These are phyloP conservation scores for Lactarius trivialis DNA, from an alignment of 768 basidiomycete genomes.

Conservation along the genomic window DNA sequence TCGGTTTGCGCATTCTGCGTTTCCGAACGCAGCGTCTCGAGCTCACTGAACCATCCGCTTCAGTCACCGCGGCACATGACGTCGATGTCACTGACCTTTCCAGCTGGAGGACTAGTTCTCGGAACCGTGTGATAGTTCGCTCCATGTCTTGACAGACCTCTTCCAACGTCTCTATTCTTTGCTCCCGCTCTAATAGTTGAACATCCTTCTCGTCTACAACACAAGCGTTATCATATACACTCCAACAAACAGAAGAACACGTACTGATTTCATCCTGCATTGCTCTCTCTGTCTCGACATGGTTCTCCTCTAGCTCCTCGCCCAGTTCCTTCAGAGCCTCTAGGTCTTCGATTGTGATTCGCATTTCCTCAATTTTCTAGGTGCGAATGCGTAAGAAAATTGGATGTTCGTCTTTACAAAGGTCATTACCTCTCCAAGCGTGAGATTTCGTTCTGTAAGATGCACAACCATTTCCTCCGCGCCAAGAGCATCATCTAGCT, in stretches of 20 bases:
- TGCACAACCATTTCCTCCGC: constrained; percentile 96
- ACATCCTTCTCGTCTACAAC: constrained; percentile 59
- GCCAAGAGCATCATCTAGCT: constrained; percentile 90
- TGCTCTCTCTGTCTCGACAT: constrained; percentile 86
- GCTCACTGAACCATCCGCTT: constrained; percentile 50
- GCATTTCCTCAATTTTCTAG: constrained; percentile 97
- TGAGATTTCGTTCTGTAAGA: constrained; percentile 88
- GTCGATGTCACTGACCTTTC: constrained; percentile 53
- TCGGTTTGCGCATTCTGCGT: constrained; percentile 81
- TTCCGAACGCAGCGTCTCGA: constrained; percentile 75
- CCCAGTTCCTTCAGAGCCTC: constrained; percentile 94
- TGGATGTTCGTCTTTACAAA: not conserved
- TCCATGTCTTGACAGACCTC: constrained; percentile 83
- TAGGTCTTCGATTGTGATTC: constrained; percentile 91
- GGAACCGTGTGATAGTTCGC: constrained; percentile 82
- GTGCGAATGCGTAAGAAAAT: not conserved
- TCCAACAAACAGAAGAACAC: constrained; percentile 22
- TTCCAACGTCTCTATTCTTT: constrained; percentile 63
- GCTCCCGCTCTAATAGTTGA: constrained; percentile 58
- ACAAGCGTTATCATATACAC: not conserved
- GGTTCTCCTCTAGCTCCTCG: constrained; percentile 96
- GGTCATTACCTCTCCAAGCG: constrained; percentile 72
- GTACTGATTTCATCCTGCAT: constrained; percentile 85
- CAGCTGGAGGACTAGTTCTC: constrained; percentile 80
- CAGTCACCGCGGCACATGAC: not conserved